phyloP scores from a whole-genome alignment of 2,329 filamentous ascomycete species.

The Stemphylium lycopersici region DNA sequence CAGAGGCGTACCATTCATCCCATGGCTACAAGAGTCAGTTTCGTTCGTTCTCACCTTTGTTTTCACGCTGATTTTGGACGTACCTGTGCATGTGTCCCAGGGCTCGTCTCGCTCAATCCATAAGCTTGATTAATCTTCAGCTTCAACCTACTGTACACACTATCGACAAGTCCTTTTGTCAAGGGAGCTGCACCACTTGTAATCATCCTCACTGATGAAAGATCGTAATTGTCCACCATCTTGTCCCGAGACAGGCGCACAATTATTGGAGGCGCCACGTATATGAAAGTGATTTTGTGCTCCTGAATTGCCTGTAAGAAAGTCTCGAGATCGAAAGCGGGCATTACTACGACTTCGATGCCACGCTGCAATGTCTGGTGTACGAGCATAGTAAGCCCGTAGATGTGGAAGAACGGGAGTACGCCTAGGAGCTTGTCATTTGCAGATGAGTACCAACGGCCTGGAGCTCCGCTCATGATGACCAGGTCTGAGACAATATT shows the following conservation, averaged over 20 bases:
- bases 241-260: slow-evolving; percentile 80
- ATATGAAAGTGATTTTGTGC: slow-evolving; percentile 74
- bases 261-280: slow-evolving; percentile 83
- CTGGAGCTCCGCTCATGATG: slow-evolving; percentile 86
- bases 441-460: slow-evolving; percentile 70
- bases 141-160: slow-evolving; percentile 73
- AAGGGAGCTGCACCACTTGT: slow-evolving; percentile 86
- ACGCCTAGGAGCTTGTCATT: slow-evolving; percentile 75
- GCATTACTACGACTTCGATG: slow-evolving; percentile 70
- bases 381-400: slow-evolving; percentile 76
- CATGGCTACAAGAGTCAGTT: slow-evolving; percentile 20
- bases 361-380: slow-evolving; percentile 72
- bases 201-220: slow-evolving; percentile 78
- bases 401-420: slow-evolving; percentile 90
- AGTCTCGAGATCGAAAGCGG: slow-evolving; percentile 78
- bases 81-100: slow-evolving; percentile 34
- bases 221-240: slow-evolving; percentile 76
- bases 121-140: slow-evolving; percentile 36
- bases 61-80: neutral
- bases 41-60: neutral
- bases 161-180: slow-evolving; percentile 76
- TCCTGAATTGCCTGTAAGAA: slow-evolving; percentile 78
- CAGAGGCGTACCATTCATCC: slow-evolving; percentile 32
- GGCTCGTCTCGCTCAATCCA: slow-evolving; percentile 33
- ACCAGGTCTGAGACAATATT: slow-evolving; percentile 68